Evolutionary conservation across 1,139 yeast genomes (phyloP).

Genomic region (Lodderomyces margitis): DNA sequence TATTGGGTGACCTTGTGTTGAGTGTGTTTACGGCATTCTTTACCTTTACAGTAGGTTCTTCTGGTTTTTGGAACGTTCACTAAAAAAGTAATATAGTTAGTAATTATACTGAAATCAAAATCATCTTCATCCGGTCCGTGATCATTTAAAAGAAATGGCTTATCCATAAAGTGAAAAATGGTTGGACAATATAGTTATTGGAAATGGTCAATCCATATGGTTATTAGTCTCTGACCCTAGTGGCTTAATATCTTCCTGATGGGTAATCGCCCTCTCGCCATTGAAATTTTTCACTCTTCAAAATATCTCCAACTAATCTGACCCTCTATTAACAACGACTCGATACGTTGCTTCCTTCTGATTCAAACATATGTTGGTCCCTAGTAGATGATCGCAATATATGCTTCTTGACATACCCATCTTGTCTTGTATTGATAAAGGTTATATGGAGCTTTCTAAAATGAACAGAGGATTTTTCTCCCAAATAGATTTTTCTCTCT

Average conservation of each 20-base stretch:
- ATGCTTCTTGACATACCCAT: constrained; percentile 22
- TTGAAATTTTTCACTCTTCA: background rate
- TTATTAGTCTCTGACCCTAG: too few relatives aligned
- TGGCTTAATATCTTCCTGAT: too few relatives aligned
- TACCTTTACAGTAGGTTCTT: constrained; percentile 99
- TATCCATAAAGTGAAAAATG: too few relatives aligned
- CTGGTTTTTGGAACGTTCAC: constrained; percentile 99
- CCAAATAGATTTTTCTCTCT: background rate
- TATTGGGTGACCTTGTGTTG: constrained; percentile 99
- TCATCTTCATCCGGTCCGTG: background rate
- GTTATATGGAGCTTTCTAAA: background rate
- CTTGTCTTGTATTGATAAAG: constrained; percentile 21
- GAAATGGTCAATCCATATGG: too few relatives aligned
- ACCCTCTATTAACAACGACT: background rate
- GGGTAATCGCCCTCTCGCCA: background rate
- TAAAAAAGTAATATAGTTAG: constrained; percentile 35
- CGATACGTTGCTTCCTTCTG: background rate
- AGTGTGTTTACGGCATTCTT: constrained; percentile 98
- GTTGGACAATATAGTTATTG: too few relatives aligned
- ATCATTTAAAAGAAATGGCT: too few relatives aligned
- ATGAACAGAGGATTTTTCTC: background rate
- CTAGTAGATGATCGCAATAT: background rate
- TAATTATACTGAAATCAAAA: constrained; percentile 10
- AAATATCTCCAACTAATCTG: background rate
- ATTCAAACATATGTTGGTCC: background rate